Conservation (phyloP, 306 rosid genomes). For the Rosa chinensis region DNA sequence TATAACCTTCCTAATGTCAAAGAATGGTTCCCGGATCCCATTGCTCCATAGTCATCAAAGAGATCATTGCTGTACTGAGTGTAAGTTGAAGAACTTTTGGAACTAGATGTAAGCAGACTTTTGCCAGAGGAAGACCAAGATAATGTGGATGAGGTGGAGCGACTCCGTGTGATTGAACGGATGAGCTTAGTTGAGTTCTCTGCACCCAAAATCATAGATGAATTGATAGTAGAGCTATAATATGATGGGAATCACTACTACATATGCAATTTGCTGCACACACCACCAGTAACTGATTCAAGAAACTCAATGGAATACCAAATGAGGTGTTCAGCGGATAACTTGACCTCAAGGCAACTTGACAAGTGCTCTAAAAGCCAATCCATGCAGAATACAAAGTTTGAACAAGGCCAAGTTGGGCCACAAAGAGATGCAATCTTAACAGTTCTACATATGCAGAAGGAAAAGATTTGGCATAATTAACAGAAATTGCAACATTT, state of each 20-base stretch:
- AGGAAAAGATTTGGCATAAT: neutral
- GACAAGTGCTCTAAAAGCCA: neutral
- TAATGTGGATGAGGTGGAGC: constrained; percentile 49
- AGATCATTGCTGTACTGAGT: constrained; percentile 58
- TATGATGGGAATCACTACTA: neutral
- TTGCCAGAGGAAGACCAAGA: constrained; percentile 59
- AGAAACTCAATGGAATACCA: neutral
- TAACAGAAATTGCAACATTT: neutral
- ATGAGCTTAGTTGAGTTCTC: constrained; percentile 66
- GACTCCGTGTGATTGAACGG: constrained; percentile 60
- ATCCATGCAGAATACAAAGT: neutral
- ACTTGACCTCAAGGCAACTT: constrained; percentile 9
- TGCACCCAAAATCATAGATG: constrained; percentile 36
- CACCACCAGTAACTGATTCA: neutral
- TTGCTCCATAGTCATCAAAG: constrained; percentile 64
- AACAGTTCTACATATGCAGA: neutral
- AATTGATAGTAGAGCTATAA: constrained; percentile 4
- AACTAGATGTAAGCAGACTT: constrained; percentile 53
- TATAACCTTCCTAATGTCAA: constrained; percentile 67
- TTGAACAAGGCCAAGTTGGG: neutral
- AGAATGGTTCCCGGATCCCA: constrained; percentile 74
- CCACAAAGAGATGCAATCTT: neutral
- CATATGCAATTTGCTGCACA: constrained; percentile 4
- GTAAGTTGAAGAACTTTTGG: constrained; percentile 49
- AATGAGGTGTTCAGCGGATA: neutral